Evolutionary conservation across 2,329 filamentous ascomycete species (phyloP), one percentile per base, ranked within the genome.

Genomic region (Whalleya microplaca): DNA sequence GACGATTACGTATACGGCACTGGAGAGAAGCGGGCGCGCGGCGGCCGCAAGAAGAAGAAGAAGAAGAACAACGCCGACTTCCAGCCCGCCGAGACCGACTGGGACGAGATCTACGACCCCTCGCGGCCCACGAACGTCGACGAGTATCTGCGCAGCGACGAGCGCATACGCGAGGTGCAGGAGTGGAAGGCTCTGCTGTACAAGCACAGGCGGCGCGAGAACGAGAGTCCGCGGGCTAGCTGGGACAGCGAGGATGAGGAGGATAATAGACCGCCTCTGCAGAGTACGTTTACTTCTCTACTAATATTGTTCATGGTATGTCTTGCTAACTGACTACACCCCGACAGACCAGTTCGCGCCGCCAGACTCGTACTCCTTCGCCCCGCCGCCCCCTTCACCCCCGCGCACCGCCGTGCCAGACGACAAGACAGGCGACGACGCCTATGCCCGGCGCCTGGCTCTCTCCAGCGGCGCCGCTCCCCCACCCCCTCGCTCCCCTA

Each of bases 31-130:
- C 84, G 86, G 53, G 85, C 90, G 69, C 86, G 91, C 48, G 91
- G 91, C 53, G 90, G 91, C 42, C 86, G 91, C 57, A 89, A 87
- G 75, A 92, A 90, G 74, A 88, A 87, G 70, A 87, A 89, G 74
- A 90, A 90, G 80, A 88, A 87, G 72, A 83, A 84, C 66, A 82
- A 85, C 58, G 81, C 83, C 62, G 78, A 84, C 5, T 78, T 80
- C 45, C 73, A 81, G 27, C 73, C 75, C 4, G 76, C 81, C 49
- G 82, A 85, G 71, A 86, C 84, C n/a, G 88, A 96, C 69, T 97
- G 92, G 92, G 90, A 96, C 71, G 92, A 96, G 71, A 84, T 95
- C 21, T 97, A 96, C 71, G 93, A 96, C 68, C 91, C 92, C 0
- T 80, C 88, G 10, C 80, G 90, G 41, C 92, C 93, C 8, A 96